phyloP scores from a whole-genome alignment of 331 rosid species.

The Saraca asoca region DNA sequence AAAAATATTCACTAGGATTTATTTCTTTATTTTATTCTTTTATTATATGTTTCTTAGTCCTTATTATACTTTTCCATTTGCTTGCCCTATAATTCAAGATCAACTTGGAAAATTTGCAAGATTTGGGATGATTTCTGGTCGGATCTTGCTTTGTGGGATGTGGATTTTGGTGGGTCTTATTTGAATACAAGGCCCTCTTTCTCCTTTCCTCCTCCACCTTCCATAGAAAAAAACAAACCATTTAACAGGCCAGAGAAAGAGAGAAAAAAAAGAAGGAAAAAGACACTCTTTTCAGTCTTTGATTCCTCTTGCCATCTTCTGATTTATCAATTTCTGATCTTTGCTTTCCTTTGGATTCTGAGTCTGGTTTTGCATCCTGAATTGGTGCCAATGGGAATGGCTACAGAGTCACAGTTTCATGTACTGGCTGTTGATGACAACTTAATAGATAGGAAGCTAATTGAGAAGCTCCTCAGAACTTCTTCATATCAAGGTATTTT shows the following conservation, averaged over 20 bases:
- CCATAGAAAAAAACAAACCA: constrained; percentile 23
- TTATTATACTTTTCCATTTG: constrained; percentile 49
- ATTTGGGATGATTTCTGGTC: constrained; percentile 94
- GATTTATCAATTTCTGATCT: background rate
- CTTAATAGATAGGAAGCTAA: constrained; percentile 70
- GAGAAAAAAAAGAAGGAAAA: background rate
- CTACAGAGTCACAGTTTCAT: constrained; percentile 77
- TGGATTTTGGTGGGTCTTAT: constrained; percentile 72
- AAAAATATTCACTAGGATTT: constrained; percentile 44
- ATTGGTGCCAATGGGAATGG: constrained; percentile 68
- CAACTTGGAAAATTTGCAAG: constrained; percentile 67
- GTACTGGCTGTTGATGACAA: constrained; percentile 88
- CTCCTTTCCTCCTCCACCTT: constrained; percentile 30
- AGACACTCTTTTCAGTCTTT: constrained; percentile 16
- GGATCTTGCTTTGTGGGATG: constrained; percentile 96
- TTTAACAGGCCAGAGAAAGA: background rate
- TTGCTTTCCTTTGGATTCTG: background rate
- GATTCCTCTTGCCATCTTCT: background rate
- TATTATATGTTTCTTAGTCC: constrained; percentile 22
- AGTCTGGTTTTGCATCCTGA: constrained; percentile 28
- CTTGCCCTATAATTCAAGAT: constrained; percentile 76
- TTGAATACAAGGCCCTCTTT: constrained; percentile 54
- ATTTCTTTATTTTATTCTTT: constrained; percentile 35
- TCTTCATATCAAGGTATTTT: constrained; percentile 77
- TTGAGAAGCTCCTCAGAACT: constrained; percentile 73